These are phyloP conservation scores for Suillus paluster DNA, from an alignment of 768 basidiomycete genomes.

Conservation along the genomic window DNA sequence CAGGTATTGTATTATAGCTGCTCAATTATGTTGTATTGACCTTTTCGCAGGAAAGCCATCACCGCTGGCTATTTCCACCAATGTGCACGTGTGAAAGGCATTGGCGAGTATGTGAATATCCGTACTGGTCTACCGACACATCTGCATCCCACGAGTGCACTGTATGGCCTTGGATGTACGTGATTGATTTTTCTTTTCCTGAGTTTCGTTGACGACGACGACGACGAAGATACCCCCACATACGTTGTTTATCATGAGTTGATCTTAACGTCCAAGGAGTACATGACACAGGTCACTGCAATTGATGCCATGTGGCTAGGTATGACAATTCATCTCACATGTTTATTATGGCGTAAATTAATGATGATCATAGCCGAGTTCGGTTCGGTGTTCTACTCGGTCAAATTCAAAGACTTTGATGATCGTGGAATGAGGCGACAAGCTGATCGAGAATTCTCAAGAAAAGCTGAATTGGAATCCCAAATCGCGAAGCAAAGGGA, in stretches of 20 bases:
- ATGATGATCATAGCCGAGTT: slow-evolving; percentile 69
- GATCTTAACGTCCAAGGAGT: slow-evolving; percentile 93
- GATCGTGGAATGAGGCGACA: slow-evolving; percentile 77
- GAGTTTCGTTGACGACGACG: slow-evolving; percentile 9
- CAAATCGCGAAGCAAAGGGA: slow-evolving; percentile 87
- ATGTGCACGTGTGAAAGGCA: slow-evolving; percentile 96
- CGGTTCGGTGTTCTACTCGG: slow-evolving; percentile 96
- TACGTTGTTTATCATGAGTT: slow-evolving; percentile 98
- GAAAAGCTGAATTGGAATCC: slow-evolving; percentile 87
- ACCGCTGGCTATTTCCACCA: slow-evolving; percentile 99
- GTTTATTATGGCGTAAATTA: slow-evolving; percentile 10
- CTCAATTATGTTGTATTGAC: not conserved
- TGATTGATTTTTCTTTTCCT: slow-evolving; percentile 15
- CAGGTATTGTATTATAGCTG: slow-evolving; percentile 45
- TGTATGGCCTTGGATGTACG: slow-evolving; percentile 95
- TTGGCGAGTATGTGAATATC: slow-evolving; percentile 98
- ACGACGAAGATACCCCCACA: slow-evolving; percentile 80
- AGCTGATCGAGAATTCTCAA: slow-evolving; percentile 90
- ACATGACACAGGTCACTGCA: slow-evolving; percentile 99
- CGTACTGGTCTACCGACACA: slow-evolving; percentile 94
- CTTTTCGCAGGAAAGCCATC: slow-evolving; percentile 80
- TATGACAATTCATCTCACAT: slow-evolving; percentile 37
- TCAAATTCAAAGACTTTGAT: slow-evolving; percentile 97
- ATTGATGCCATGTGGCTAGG: slow-evolving; percentile 98
- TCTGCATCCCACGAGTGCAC: slow-evolving; percentile 93